These are phyloP conservation scores for Uncinocarpus reesii DNA, from an alignment of 2,329 filamentous ascomycete genomes.

Conservation along the genomic window DNA sequence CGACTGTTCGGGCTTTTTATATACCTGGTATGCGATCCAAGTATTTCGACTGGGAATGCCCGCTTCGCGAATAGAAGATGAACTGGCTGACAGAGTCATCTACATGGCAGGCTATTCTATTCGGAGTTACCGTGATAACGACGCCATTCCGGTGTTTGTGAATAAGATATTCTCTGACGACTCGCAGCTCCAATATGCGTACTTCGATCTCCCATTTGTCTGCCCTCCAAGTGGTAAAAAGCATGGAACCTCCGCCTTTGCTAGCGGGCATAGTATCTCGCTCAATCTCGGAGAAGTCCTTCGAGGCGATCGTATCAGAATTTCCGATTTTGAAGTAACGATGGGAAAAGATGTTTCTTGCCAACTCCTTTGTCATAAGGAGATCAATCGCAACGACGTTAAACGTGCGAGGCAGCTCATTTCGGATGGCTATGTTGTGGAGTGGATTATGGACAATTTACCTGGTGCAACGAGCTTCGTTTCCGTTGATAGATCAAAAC, in stretches of 20 bases:
- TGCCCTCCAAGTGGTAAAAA: constrained; percentile 64
- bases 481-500: constrained; percentile 69
- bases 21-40: constrained; percentile 72
- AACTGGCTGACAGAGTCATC: constrained; percentile 7
- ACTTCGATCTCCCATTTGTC: constrained; percentile 78
- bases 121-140: constrained; percentile 64
- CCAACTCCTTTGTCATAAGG: constrained; percentile 59
- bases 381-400: constrained; percentile 55
- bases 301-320: constrained; percentile 73
- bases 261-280: constrained; percentile 66
- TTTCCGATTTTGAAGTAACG: constrained; percentile 69
- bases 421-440: constrained; percentile 68
- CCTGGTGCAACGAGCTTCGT: constrained; percentile 83
- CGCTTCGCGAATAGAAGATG: constrained; percentile 7
- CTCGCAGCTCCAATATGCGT: constrained; percentile 84
- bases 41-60: background rate
- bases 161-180: constrained; percentile 89
- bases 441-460: constrained; percentile 90
- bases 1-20: constrained; percentile 60
- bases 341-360: constrained; percentile 69
- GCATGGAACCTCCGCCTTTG: constrained; percentile 55
- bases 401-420: constrained; percentile 62
- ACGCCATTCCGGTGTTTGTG: constrained; percentile 72
- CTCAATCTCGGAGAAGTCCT: constrained; percentile 81
- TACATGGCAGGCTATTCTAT: constrained; percentile 61